These are phyloP conservation scores for Tylopilus plumbeoviolaceoides DNA, from an alignment of 768 basidiomycete species.

Conservation along the genomic window DNA sequence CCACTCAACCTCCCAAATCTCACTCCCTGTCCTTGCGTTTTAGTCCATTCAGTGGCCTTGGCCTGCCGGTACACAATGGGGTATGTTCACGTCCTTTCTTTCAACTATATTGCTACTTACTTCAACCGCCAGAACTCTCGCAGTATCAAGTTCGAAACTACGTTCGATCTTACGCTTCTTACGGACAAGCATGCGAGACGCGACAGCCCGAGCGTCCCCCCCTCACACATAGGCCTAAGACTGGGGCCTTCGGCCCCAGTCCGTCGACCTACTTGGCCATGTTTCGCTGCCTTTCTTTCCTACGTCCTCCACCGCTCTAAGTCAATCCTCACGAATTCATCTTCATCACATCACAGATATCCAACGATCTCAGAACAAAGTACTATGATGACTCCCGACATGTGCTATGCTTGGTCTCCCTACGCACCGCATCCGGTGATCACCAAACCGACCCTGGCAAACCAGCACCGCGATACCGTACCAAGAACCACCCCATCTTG, in stretches of 20 bases:
- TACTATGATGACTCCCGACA: constrained; percentile 48
- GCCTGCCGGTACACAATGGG: constrained; percentile 14
- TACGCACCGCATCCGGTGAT: constrained; percentile 24
- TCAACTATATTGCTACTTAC: neutral
- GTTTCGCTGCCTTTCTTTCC: no score
- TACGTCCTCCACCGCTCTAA: no score
- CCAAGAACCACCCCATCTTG: constrained; percentile 57
- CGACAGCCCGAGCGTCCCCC: no score
- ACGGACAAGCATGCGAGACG: no score
- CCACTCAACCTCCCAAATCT: no score
- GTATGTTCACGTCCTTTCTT: neutral
- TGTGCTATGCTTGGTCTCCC: constrained; percentile 66
- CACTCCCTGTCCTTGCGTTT: neutral
- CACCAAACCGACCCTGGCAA: constrained; percentile 54
- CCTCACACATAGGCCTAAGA: no score
- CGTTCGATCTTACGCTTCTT: constrained; percentile 14
- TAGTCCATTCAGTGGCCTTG: constrained; percentile 16
- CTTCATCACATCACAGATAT: no score
- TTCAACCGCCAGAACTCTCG: constrained; percentile 24
- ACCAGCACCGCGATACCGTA: constrained; percentile 67
- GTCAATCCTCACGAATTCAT: no score
- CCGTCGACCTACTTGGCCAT: no score
- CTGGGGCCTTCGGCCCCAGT: no score
- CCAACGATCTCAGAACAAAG: constrained; percentile 88
- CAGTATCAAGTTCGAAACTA: constrained; percentile 35